Evolutionary conservation across 108 stramenopile species (phyloP).

Genomic region (Thalassiosira profunda): DNA sequence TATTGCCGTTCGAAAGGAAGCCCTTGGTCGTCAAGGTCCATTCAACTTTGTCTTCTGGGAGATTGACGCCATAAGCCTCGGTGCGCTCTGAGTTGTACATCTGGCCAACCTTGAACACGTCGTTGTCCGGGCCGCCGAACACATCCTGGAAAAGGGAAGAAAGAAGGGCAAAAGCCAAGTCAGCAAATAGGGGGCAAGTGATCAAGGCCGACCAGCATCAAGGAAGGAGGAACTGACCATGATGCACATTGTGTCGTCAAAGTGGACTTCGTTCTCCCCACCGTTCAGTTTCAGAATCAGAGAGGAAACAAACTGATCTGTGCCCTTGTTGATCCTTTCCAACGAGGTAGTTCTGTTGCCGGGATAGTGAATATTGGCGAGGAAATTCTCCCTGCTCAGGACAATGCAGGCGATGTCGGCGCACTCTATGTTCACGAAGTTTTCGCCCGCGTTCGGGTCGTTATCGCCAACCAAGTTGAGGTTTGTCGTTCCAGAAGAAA

Average conservation of each 20-base stretch:
- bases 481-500: slow-evolving; percentile 21
- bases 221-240: slow-evolving; percentile 22
- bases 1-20: slow-evolving; percentile 37
- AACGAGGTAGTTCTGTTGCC: neutral
- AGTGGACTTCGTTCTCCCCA: slow-evolving; percentile 41
- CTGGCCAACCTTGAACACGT: slow-evolving; percentile 28
- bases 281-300: slow-evolving; percentile 23
- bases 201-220: too few relatives aligned
- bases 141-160: slow-evolving; percentile 1
- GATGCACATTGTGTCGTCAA: slow-evolving; percentile 41
- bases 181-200: too few relatives aligned
- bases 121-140: slow-evolving; percentile 17
- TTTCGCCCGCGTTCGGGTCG: slow-evolving; percentile 2
- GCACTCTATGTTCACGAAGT: slow-evolving; percentile 26
- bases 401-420: slow-evolving; percentile 28
- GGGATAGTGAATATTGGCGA: slow-evolving; percentile 44
- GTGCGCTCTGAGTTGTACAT: slow-evolving; percentile 31
- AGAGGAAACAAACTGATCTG: slow-evolving; percentile 4
- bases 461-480: slow-evolving; percentile 39
- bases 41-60: slow-evolving; percentile 26
- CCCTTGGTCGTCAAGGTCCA: slow-evolving; percentile 47
- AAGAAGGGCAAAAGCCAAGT: neutral
- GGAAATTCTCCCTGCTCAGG: slow-evolving; percentile 35
- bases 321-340: slow-evolving; percentile 36
- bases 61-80: slow-evolving; percentile 7